Percentiles rank a stretch among this genome's conserved stretches.
phyloP scores from a whole-genome alignment of 2,329 filamentous ascomycete genomes.

The Pseudopithomyces maydicus region DNA sequence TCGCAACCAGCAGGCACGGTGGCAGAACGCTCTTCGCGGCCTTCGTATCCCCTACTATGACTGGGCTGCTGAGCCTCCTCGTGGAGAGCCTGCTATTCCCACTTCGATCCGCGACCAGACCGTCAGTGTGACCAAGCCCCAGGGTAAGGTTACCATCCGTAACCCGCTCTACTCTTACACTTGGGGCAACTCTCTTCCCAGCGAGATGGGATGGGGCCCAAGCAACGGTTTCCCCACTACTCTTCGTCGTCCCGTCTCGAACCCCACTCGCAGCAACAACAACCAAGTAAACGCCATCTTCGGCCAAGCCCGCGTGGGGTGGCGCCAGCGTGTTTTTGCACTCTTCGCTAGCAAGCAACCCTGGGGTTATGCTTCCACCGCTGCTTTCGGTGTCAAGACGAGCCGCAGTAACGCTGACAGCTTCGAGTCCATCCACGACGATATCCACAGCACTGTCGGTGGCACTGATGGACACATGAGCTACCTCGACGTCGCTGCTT shows the following conservation, averaged over 20 bases:
- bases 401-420: conserved; percentile 40
- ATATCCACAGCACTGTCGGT: conserved; percentile 40
- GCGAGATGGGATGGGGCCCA: conserved; percentile 50
- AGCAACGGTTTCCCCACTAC: conserved; percentile 38
- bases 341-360: conserved; percentile 40
- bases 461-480: conserved; percentile 70
- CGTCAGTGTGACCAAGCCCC: conserved; percentile 51
- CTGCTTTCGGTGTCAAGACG: conserved; percentile 35
- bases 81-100: conserved; percentile 33
- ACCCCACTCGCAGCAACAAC: conserved; percentile 45
- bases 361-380: conserved; percentile 37
- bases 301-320: conserved; percentile 31
- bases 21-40: conserved; percentile 45
- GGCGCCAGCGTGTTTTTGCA: conserved; percentile 43
- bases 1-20: conserved; percentile 42
- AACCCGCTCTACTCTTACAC: conserved; percentile 56
- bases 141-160: conserved; percentile 43
- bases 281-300: conserved; percentile 40
- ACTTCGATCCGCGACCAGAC: conserved; percentile 47
- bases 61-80: conserved; percentile 48
- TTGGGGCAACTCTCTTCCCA: conserved; percentile 58
- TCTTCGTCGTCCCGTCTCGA: conserved; percentile 38
- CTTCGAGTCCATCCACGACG: conserved; percentile 44
- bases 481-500: conserved; percentile 74
- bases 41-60: conserved; percentile 56